Evolutionary conservation across 805 yeast species (phyloP), one percentile per base, ranked within the genome.

Genomic region (Spathaspora sp.): DNA sequence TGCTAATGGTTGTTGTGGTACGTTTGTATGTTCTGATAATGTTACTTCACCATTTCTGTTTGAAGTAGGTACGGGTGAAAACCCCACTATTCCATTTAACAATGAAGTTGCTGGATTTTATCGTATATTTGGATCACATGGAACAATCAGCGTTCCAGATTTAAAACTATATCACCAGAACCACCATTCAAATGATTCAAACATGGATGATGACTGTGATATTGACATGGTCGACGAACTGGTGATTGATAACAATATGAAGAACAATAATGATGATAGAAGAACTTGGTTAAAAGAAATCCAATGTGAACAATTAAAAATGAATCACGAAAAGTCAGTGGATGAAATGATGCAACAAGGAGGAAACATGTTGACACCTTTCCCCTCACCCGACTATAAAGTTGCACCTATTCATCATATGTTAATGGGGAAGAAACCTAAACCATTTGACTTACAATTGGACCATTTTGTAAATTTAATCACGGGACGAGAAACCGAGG

Each of bases 31-130:
- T 55, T 63, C 74, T 6, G 78, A 73, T 51, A 73, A 72, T 49
- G 72, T 72, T 29, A 62, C 67, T 1, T 69, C 75, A 10, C 76
- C 78, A 1, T 73, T 68, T 51, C 67, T 64, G 52, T 73, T 73
- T 47, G 78, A 73, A 58, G 60, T 65, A 3, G 75, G 76, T 1
- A 73, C 78, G 0, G 77, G 78, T 6, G 78, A 73, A 55, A 73
- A 73, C 53, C 77, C 78, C 2, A 69, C 68, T 18, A 58, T 73
- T 38, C 78, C 78, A 1, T 60, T 55, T 44, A 56, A 64, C 50
- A 60, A 53, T 10, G 62, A 57, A 10, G 52, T 69, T 16, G 60
- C 64, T 23, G 77, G 77, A 2, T 62, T 72, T 43, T 72, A 73
- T 54, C 54, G 77, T 31, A 60, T 73, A 6, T 73, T 73, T 56